These are phyloP conservation scores for Cryptomeria japonica DNA, from an alignment of 75 land plant genomes.

Conservation along the genomic window DNA sequence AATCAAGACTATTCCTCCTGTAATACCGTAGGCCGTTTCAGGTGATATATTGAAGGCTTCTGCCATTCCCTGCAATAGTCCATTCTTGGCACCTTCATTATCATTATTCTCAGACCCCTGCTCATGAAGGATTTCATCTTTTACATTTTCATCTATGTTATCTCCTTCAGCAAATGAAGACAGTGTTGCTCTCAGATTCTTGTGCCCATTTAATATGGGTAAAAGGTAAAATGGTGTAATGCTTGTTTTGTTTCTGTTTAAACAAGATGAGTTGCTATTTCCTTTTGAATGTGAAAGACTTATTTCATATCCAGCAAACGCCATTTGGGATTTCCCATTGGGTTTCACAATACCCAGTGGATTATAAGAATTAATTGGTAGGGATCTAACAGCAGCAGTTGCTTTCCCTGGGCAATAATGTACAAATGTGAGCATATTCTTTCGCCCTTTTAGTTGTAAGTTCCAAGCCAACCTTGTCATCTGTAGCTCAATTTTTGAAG, in stretches of 20 bases:
- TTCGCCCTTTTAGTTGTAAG: not conserved
- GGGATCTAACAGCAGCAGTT: not conserved
- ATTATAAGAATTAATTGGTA: not conserved
- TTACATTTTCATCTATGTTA: not conserved
- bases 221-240: not conserved
- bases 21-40: conserved; percentile 68
- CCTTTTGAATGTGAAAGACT: not conserved
- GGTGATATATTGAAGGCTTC: conserved; percentile 84
- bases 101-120: not conserved
- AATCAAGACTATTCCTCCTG: conserved; percentile 58
- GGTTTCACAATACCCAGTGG: not conserved
- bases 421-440: not conserved
- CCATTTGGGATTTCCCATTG: not conserved
- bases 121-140: not conserved
- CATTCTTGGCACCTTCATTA: not conserved
- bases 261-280: not conserved
- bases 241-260: not conserved
- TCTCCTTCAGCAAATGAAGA: conserved; percentile 25
- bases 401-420: not conserved
- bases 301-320: not conserved
- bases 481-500: not conserved
- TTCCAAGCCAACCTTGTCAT: not conserved
- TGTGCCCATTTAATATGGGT: not conserved
- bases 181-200: not conserved
- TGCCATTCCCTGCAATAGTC: conserved; percentile 67